Conservation (phyloP, 352 stramenopile species). For the Pythium pectinolyticum region DNA sequence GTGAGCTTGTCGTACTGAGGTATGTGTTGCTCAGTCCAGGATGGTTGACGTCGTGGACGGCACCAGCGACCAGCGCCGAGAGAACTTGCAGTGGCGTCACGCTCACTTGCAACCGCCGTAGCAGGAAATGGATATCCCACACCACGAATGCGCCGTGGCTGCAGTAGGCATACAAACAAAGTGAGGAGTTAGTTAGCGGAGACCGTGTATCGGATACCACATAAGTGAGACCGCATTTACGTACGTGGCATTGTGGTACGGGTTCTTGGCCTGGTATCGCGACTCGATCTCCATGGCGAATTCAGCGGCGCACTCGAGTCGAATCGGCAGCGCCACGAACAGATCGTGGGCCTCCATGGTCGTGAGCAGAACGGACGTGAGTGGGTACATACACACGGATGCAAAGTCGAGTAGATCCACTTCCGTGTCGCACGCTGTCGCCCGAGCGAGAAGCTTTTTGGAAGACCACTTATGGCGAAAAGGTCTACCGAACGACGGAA, state of each 20-base stretch:
- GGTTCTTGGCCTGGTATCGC: slow-evolving; percentile 70
- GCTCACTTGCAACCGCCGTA: slow-evolving; percentile 43
- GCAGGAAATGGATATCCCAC: slow-evolving; percentile 73
- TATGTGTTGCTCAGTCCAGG: slow-evolving; percentile 92
- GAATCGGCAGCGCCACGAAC: slow-evolving; percentile 55
- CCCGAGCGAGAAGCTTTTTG: slow-evolving; percentile 38
- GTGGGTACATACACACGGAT: slow-evolving; percentile 40
- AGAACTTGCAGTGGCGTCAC: slow-evolving; percentile 54
- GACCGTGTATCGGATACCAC: slow-evolving; percentile 1
- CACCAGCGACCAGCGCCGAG: slow-evolving; percentile 85
- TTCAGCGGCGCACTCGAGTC: slow-evolving; percentile 49
- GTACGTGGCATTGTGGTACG: slow-evolving; percentile 79
- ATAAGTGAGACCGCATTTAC: slow-evolving; percentile 12
- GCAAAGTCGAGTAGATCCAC: slow-evolving; percentile 58
- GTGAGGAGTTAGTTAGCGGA: not conserved
- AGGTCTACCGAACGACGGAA: not conserved
- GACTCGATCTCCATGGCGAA: slow-evolving; percentile 67
- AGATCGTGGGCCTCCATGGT: slow-evolving; percentile 67
- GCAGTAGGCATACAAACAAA: slow-evolving; percentile 6
- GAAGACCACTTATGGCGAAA: slow-evolving; percentile 36
- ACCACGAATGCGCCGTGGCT: slow-evolving; percentile 73
- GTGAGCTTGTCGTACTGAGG: slow-evolving; percentile 77
- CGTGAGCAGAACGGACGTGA: slow-evolving; percentile 61
- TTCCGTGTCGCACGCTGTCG: slow-evolving; percentile 37
- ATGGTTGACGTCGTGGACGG: slow-evolving; percentile 93